Evolutionary conservation across 2,329 filamentous ascomycete species (phyloP), one percentile per base, ranked within the genome.

Genomic region (Botrytis elliptica): DNA sequence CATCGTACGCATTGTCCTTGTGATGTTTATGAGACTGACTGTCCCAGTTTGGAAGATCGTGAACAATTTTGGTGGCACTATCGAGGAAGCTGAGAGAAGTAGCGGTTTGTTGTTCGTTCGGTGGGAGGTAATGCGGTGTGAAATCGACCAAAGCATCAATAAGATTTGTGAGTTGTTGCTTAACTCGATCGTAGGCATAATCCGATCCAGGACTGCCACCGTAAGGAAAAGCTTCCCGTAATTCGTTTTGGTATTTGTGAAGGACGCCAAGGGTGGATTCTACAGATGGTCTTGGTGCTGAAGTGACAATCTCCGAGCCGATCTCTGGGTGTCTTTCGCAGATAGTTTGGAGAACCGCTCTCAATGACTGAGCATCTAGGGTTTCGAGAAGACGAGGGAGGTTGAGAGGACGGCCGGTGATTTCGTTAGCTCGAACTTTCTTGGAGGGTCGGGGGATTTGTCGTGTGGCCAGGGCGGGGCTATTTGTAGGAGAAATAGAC

Each of bases 1-100:
- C 96, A 79, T 99, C 95, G 81, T 99, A 99, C 10, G 95, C 95
- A 76, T 94, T 94, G 77, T 97, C 92, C 83, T 98, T 98, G 85
- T 97, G 93, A 79, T 97, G 89, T 77, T 95, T 95, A 84, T 98
- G 92, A 76, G 93, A 90, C 75, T 92, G 92, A 63, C 91, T 93
- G 78, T 96, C 93, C 94, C 95, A 99, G 80, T 97, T 89, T 4
- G 96, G 96, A 62, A 99, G 86, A 57, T 91, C 88, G 82, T 99
- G 95, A 73, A 98, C 92, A 73, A 98, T 89, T 77, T 95, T 91
- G 46, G 96, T 99, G 74, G 93, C 95, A 64, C 92, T 92, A 77
- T 99, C 93, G 38, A 99, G 88, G 80, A 95, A 99, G 79, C 91
- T 90, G 66, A 99, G 87, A 2, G 95, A 97, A 22, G 91, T 88